Percentiles rank a stretch among this genome's conserved stretches.
phyloP scores from a whole-genome alignment of 495 filamentous ascomycete genomes.

The Daldinia vernicosa region DNA sequence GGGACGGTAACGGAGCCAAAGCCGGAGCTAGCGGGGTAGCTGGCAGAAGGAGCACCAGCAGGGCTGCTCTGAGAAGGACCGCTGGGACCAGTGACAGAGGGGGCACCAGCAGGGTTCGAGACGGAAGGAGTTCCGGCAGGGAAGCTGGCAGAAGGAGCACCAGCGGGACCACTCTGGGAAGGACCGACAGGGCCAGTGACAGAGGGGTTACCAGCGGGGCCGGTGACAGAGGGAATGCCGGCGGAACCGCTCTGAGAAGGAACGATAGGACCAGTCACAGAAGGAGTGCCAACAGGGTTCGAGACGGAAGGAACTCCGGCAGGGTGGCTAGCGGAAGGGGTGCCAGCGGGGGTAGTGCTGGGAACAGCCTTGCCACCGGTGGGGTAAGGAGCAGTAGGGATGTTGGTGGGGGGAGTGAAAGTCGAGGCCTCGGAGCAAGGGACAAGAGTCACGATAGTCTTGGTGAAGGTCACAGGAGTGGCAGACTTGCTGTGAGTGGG shows the following conservation, averaged over 20 bases:
- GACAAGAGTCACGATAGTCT: constrained; percentile 43
- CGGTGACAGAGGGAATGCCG: background rate
- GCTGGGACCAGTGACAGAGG: constrained; percentile 23
- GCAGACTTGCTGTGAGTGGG: constrained; percentile 36
- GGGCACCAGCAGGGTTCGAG: constrained; percentile 10
- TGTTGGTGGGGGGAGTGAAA: constrained; percentile 43
- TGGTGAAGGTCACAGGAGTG: constrained; percentile 42
- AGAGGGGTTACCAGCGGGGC: constrained; percentile 22
- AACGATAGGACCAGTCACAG: constrained; percentile 22
- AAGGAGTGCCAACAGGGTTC: constrained; percentile 14
- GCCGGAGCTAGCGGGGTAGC: constrained; percentile 1
- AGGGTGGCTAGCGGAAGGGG: constrained; percentile 21
- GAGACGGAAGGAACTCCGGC: constrained; percentile 14
- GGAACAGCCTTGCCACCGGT: constrained; percentile 22
- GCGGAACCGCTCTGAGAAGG: constrained; percentile 12
- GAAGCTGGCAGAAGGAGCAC: constrained; percentile 9
- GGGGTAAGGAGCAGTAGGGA: constrained; percentile 45
- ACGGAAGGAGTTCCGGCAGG: constrained; percentile 20
- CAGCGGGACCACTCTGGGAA: constrained; percentile 12
- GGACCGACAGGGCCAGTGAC: constrained; percentile 16
- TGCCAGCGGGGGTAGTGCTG: constrained; percentile 20
- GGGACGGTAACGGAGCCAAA: background rate
- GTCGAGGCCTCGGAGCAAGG: constrained; percentile 44
- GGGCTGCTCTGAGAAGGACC: constrained; percentile 16
- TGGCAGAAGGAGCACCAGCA: background rate